Evolutionary conservation across 495 filamentous ascomycete species (phyloP), one percentile per base, ranked within the genome.

Genomic region (Chlorociboria aeruginascens): DNA sequence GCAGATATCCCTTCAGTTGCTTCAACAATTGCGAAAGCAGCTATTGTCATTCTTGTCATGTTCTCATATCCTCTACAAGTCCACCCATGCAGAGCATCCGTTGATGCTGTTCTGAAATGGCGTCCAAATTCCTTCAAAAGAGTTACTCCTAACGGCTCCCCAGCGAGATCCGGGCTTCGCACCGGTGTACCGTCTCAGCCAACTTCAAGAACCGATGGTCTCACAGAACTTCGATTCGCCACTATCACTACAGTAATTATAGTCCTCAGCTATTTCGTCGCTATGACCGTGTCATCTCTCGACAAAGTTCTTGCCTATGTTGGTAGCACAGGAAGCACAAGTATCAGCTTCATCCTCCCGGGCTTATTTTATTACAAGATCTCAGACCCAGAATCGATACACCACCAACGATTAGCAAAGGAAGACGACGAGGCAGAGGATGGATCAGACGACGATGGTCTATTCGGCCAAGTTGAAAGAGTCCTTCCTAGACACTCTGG

Each of bases 361-460:
- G 92, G 92, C 0, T 61, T 97, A 11, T 97, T 98, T 64, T 98
- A 96, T 69, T 97, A 96, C 72, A 96, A 96, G 66, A 96, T 98
- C 46, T 87, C 83, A 0, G 77, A 81, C 10, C 93, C 93, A 0
- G 81, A 94, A 36, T 86, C 85, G 8, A 73, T 82, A 46, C 71
- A 87, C 40, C 89, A 95, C 55, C 86, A 89, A 55, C 79, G 83
- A 8, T 66, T 95, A 13, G 71, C 86, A 55, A 94, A 95, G 62
- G 88, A 92, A 57, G 88, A 96, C 57, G 89, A 96, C 50, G 82
- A 87, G 50, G 56, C 60, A 28, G 54, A 68, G 51, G 60, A 65
- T 44, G 56, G 66, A 43, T 56, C 59, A 40, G 52, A 58, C 40
- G 67, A 62, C 9, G 63, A 68, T 3, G 63, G 61, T 1, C 41